Base-by-base conservation (phyloP, 441 rosid species). In the Gossypium aridum region DNA sequence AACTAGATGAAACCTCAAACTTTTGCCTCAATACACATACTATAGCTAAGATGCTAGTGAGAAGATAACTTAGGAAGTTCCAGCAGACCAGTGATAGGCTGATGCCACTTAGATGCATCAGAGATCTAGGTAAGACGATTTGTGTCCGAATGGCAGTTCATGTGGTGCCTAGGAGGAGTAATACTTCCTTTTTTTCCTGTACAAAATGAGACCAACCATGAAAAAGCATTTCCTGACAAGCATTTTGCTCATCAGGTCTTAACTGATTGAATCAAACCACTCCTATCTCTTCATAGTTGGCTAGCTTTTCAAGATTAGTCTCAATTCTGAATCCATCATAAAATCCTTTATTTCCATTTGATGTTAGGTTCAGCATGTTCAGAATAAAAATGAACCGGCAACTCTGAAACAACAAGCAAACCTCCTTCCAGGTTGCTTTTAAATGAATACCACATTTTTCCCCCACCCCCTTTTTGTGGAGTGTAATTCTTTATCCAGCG, bases 61-160 rank as follows among this genome's bases (percentile, higher is more conserved):
- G 56, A 66, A 45, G 71, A 66, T 66, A 66, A 66, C 71, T 13
- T 66, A 1, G 37, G 56, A 66, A 49, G 23, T 45, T 66, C 56
- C 10, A 16, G 12, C 53, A 13, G 37, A 47, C 13, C 71, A 47
- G 10, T 45, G 71, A 22, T 47, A 19, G 5, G 37, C 71, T 65
- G 55, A 20, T 65, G 17, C 55, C 34, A 43, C 55, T 43, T 47
- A 66, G 71, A 66, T 67, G 51, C 71, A 47, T 13, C 37, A 45
- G 20, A 22, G 57, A 22, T 64, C 28, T 39, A 19, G 53, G 16
- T 19, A 51, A 65, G 70, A 65, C 16, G 3, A 45, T 4, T 19
- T 65, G 43, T 65, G 23, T 64, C 51, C 0, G 10, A 43, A 19
- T 19, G 51, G 53, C 69, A 64, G 26, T 10, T 64, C n/a, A 39